phyloP scores from a whole-genome alignment of 2,329 filamentous ascomycete genomes.

The Chaetomiaceae sp. region DNA sequence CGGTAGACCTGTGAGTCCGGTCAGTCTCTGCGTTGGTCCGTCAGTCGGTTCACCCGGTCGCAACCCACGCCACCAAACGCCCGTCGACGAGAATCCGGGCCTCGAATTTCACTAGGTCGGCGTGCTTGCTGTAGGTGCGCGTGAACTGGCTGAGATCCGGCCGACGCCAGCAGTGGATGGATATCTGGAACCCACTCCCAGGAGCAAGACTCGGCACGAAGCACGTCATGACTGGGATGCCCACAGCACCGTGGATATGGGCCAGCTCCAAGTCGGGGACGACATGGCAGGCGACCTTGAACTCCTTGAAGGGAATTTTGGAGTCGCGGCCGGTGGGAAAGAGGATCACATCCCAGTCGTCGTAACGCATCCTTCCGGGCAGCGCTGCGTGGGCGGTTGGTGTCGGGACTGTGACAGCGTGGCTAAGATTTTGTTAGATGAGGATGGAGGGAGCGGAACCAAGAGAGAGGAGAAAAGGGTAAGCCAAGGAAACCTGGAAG shows the following conservation, averaged over 20 bases:
- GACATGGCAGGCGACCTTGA: slow-evolving; percentile 71
- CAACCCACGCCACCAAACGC: slow-evolving; percentile 49
- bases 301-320: slow-evolving; percentile 72
- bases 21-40: slow-evolving; percentile 5
- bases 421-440: slow-evolving; percentile 10
- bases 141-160: slow-evolving; percentile 56
- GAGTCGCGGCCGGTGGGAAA: slow-evolving; percentile 58
- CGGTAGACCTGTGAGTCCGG: slow-evolving; percentile 43
- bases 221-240: slow-evolving; percentile 63
- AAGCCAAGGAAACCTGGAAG: slow-evolving; percentile 9
- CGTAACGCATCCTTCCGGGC: slow-evolving; percentile 63
- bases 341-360: slow-evolving; percentile 80
- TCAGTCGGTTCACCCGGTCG: no score
- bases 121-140: slow-evolving; percentile 50
- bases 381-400: slow-evolving; percentile 25
- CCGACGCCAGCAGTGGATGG: slow-evolving; percentile 67
- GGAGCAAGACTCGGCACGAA: slow-evolving; percentile 62
- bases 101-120: slow-evolving; percentile 57
- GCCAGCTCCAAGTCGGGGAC: slow-evolving; percentile 53
- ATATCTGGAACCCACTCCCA: slow-evolving; percentile 62
- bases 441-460: slow-evolving; percentile 9
- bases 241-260: slow-evolving; percentile 43
- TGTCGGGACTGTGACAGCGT: background rate
- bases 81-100: slow-evolving; percentile 67
- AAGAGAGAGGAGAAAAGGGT: slow-evolving; percentile 5